These are phyloP conservation scores for Bipolaris sorokiniana DNA, from an alignment of 2,329 filamentous ascomycete genomes.

Conservation along the genomic window DNA sequence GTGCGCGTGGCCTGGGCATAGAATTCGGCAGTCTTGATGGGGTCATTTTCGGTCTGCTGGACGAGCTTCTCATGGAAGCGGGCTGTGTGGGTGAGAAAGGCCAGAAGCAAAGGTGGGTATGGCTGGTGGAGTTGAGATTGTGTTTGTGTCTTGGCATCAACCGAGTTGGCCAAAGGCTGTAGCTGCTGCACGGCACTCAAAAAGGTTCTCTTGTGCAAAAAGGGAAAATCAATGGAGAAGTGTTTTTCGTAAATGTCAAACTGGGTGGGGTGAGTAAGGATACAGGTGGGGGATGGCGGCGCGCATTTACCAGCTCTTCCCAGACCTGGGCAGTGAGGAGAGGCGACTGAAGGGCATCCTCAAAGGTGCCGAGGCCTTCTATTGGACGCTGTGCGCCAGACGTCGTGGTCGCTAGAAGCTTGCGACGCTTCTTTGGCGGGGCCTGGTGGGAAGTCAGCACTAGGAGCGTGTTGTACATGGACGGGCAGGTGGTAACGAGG, in stretches of 20 bases:
- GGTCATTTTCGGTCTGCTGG: slow-evolving; percentile 15
- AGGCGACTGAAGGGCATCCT: slow-evolving; percentile 67
- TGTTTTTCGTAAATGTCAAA: slow-evolving; percentile 74
- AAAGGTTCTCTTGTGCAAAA: slow-evolving; percentile 71
- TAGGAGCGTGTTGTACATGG: slow-evolving; percentile 1
- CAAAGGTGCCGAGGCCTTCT: slow-evolving; percentile 53
- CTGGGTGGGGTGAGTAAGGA: slow-evolving; percentile 29
- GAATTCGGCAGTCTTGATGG: slow-evolving; percentile 60
- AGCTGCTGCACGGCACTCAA: slow-evolving; percentile 44
- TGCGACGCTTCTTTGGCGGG: slow-evolving; percentile 39
- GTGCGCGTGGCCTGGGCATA: slow-evolving; percentile 66
- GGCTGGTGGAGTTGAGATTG: slow-evolving; percentile 50
- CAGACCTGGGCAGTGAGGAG: slow-evolving; percentile 70
- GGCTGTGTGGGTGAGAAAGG: slow-evolving; percentile 71
- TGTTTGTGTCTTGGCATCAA: slow-evolving; percentile 20
- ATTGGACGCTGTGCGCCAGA: slow-evolving; percentile 37
- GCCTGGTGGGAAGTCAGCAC: slow-evolving; percentile 13
- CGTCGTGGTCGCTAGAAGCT: slow-evolving; percentile 47
- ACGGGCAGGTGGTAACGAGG: not conserved
- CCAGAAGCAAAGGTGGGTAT: slow-evolving; percentile 65
- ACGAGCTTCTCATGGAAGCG: slow-evolving; percentile 67
- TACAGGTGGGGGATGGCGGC: not conserved
- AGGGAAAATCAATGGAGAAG: slow-evolving; percentile 74
- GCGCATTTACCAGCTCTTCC: slow-evolving; percentile 61
- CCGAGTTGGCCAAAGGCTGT: slow-evolving; percentile 42